Conservation (phyloP, 192 early-diverging fungal species). For the Polychytrium aggregatum region DNA sequence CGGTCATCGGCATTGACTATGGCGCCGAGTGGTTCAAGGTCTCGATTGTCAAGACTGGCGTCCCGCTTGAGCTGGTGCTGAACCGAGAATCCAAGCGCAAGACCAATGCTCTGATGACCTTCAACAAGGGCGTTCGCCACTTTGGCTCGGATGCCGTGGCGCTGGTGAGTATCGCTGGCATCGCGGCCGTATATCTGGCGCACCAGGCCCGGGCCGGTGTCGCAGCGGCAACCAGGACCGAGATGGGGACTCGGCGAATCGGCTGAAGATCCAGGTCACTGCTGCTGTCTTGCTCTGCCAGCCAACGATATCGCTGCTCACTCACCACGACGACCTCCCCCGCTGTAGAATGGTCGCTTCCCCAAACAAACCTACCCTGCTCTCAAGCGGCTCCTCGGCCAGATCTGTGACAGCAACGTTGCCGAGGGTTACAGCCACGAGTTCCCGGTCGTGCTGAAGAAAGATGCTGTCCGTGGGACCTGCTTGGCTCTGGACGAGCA, state of each 20-base stretch:
- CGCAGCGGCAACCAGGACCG: too few species aligned
- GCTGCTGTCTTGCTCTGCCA: neutral
- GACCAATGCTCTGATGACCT: constrained; percentile 69
- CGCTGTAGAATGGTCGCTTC: too few species aligned
- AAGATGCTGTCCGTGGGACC: constrained; percentile 48
- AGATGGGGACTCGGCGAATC: too few species aligned
- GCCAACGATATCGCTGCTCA: neutral
- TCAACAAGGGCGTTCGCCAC: constrained; percentile 67
- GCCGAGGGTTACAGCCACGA: constrained; percentile 60
- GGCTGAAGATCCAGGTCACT: too few species aligned
- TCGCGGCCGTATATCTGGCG: too few species aligned
- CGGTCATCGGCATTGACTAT: constrained; percentile 93
- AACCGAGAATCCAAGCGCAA: constrained; percentile 95
- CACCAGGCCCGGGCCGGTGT: too few species aligned
- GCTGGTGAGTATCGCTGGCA: constrained; percentile 29
- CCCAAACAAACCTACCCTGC: constrained; percentile 73
- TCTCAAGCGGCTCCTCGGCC: constrained; percentile 77
- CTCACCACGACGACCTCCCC: neutral
- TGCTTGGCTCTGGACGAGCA: constrained; percentile 55
- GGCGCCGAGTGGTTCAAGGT: constrained; percentile 98
- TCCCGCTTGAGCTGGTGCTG: constrained; percentile 84
- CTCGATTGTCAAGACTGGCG: constrained; percentile 80
- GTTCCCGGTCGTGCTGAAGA: constrained; percentile 69
- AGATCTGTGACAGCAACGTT: constrained; percentile 54
- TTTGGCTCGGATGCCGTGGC: constrained; percentile 81